Conservation (phyloP, 495 filamentous ascomycete species). For the Chaetomidium leptoderma region DNA sequence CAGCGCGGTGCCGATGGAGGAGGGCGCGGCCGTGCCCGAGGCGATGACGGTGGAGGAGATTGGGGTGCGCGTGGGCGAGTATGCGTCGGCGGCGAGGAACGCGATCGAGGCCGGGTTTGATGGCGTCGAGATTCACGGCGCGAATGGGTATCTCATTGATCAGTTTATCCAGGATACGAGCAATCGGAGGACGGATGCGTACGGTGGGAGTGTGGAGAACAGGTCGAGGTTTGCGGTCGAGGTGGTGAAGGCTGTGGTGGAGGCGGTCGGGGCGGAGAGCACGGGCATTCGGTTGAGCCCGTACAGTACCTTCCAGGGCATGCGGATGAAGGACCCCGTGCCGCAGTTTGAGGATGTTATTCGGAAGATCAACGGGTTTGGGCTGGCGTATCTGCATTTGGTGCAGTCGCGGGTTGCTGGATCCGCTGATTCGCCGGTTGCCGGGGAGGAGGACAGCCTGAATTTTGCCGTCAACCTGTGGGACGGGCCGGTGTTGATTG, state of each 20-base stretch:
- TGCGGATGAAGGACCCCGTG: slow-evolving; percentile 60
- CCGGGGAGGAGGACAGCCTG: slow-evolving; percentile 41
- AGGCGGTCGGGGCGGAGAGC: slow-evolving; percentile 59
- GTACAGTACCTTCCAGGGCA: slow-evolving; percentile 62
- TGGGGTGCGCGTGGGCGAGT: slow-evolving; percentile 50
- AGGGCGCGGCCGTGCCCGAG: slow-evolving; percentile 38
- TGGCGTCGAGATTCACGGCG: slow-evolving; percentile 69
- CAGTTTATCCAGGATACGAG: slow-evolving; percentile 63
- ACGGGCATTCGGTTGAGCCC: slow-evolving; percentile 63
- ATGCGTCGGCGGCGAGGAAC: slow-evolving; percentile 57
- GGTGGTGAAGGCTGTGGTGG: slow-evolving; percentile 56
- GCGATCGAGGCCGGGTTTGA: slow-evolving; percentile 70
- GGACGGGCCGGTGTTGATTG: slow-evolving; percentile 54
- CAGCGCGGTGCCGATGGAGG: slow-evolving; percentile 45
- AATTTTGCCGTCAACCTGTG: slow-evolving; percentile 52
- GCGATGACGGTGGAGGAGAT: slow-evolving; percentile 57
- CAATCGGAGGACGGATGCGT: slow-evolving; percentile 62
- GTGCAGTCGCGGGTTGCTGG: slow-evolving; percentile 53
- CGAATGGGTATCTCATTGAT: slow-evolving; percentile 72
- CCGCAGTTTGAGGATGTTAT: slow-evolving; percentile 61
- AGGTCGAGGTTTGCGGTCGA: slow-evolving; percentile 63
- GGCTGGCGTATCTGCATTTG: slow-evolving; percentile 63
- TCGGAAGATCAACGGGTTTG: slow-evolving; percentile 47
- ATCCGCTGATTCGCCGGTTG: slow-evolving; percentile 34
- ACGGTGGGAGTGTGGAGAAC: slow-evolving; percentile 70